Evolutionary conservation across 108 stramenopile species (phyloP).

Genomic region (Bacterosira constricta): DNA sequence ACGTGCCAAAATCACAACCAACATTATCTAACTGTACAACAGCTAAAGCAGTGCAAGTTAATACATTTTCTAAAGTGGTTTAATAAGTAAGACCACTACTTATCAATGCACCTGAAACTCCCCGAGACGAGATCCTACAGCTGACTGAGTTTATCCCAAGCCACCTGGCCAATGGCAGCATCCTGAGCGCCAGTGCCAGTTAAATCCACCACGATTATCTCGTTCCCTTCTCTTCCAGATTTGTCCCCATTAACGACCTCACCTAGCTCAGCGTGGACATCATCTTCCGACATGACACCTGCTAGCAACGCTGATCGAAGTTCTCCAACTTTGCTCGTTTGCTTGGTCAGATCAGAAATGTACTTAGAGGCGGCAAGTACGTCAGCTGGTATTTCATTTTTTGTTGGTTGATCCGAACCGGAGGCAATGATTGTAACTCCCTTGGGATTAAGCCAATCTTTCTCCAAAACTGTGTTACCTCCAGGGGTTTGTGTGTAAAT

Average conservation of each 20-base stretch:
- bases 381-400: conserved; percentile 91
- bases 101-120: no score
- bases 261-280: conserved; percentile 94
- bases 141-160: conserved; percentile 77
- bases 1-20: no score
- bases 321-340: conserved; percentile 91
- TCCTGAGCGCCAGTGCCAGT: conserved; percentile 96
- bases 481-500: conserved; percentile 94
- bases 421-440: conserved; percentile 94
- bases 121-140: no score
- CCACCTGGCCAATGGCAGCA: conserved; percentile 90
- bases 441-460: conserved; percentile 76
- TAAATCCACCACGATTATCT: conserved; percentile 94
- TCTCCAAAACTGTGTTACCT: conserved; percentile 73
- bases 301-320: conserved; percentile 81
- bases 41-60: no score
- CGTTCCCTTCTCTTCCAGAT: conserved; percentile 87
- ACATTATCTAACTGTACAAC: no score
- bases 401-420: conserved; percentile 93
- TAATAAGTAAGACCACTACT: no score
- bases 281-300: conserved; percentile 88
- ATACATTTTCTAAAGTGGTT: no score
- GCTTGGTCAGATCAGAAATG: conserved; percentile 87
- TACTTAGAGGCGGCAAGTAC: conserved; percentile 82
- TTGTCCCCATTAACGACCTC: conserved; percentile 92